Base-by-base conservation (phyloP, 2,329 filamentous ascomycete genomes). In the Talaromyces amestolkiae region DNA sequence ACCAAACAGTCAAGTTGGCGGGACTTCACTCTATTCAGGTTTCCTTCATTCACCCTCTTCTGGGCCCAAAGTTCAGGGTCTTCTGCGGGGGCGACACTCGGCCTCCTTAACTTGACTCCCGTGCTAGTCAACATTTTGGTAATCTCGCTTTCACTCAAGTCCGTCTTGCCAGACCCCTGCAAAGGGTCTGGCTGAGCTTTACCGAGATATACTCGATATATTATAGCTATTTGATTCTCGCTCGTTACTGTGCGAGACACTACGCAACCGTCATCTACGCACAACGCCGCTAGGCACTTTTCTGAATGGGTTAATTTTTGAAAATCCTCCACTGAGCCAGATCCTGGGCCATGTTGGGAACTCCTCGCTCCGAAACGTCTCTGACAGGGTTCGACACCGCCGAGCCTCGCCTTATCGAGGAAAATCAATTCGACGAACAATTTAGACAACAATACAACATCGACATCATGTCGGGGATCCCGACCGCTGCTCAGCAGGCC, bases 71-170 rank as follows among this genome's bases (percentile, higher is more conserved):
- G 79, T 89, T 89, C 85, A 92, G 93, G 93, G 93, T 96, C 88
- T 94, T 94, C 81, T 89, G 89, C 85, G 93, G 94, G 90, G 91
- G 93, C 84, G 92, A 95, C 85, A 95, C 93, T 85, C 94, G 96
- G 83, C 94, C 95, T 79, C 94, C 94, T 86, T 98, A 98, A 97
- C 83, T 94, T 80, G 84, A 73, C 78, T 79, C 70, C 70, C 54
- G 65, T 66, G 49, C n/a, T 53, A 63, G n/a, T 58, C 35, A 11
- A 37, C 58, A 65, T 65, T 62, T 53, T 64, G 65, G 67, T 68
- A 67, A 66, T 61, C 64, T 67, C 69, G 71, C 70, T 72, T 77
- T 79, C 77, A 74, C 72, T 72, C 69, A 69, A 73, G 72, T 69
- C 74, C 72, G 73, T 72, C 68, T 72, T 75, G 74, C 73, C 77